Base-by-base conservation (phyloP, 192 early-diverging fungal genomes). In the Umbelopsis vinacea region DNA sequence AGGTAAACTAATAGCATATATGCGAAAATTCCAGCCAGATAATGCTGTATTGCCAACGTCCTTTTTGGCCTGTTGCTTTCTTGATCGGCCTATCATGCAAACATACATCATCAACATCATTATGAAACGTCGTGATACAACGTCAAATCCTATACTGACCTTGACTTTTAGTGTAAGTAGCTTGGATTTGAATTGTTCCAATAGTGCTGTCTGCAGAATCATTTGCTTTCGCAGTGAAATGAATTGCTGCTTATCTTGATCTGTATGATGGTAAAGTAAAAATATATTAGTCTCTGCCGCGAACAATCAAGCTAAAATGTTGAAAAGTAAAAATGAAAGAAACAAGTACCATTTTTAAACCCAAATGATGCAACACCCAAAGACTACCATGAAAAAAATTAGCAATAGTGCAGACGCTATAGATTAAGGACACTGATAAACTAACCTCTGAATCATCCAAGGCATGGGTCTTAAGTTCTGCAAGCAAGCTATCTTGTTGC, bases 401-500 rank as follows among this genome's bases (percentile, higher is more conserved):
- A 54, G 48, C 0, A 19, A 50, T 21, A 19, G 7, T 17, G n/a
- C n/a, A 43, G 40, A 43, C 2, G 9, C 6, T 6, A 15, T 23
- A 26, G 21, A 9, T 26, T 1, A 22, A 29, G n/a, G 23, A 5
- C 12, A 17, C 14, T 11, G 9, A n/a, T 15, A 29, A 38, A 63
- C 29, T 17, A 19, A 63, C 57, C 57, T 37, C 17, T 5, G 7
- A 12, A 8, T 35, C 57, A 19, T 63, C 57, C 57, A 63, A 19
- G 0, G 26, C 8, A 37, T 37, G 57, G 0, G 57, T 63, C 19
- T 63, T 63, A 0, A 63, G 57, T 26, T 63, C 57, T 29, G 57
- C 29, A 19, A 63, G 57, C 57, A 63, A 63, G 33, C 24, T 63
- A 35, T 63, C 33, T 63, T 63, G 57, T 63, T 63, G 57, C 57